A percentile compares a stretch with the other conserved stretches of the same genome.
phyloP scores from a whole-genome alignment of 805 yeast genomes.

The Cyberlindnera petersonii region DNA sequence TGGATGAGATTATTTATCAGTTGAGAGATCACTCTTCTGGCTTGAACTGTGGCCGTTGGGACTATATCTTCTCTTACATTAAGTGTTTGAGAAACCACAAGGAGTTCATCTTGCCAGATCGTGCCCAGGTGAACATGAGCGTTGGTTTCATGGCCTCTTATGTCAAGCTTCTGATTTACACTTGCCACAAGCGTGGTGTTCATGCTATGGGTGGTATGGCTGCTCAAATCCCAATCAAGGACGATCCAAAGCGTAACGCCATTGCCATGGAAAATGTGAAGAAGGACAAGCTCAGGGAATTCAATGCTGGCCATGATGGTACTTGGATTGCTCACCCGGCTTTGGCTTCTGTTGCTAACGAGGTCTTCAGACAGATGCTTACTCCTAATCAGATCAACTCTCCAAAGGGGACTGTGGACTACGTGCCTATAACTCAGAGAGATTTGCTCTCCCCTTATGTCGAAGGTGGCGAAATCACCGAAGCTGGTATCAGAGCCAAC shows the following conservation, averaged over 20 bases:
- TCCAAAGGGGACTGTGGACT: conserved; percentile 30
- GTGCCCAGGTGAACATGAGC: conserved; percentile 76
- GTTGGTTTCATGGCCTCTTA: conserved; percentile 80
- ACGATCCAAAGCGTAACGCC: conserved; percentile 58
- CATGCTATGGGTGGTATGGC: conserved; percentile 94
- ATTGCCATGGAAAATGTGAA: conserved; percentile 69
- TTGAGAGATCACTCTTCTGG: conserved; percentile 77
- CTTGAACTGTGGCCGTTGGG: conserved; percentile 89
- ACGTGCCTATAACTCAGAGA: conserved; percentile 35
- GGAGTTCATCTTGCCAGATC: conserved; percentile 66
- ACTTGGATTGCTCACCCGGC: conserved; percentile 92
- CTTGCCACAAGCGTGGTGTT: conserved; percentile 74
- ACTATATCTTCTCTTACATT: conserved; percentile 77
- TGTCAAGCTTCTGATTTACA: conserved; percentile 67
- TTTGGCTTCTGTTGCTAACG: conserved; percentile 66
- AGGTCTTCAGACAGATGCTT: conserved; percentile 73
- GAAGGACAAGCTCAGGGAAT: conserved; percentile 73
- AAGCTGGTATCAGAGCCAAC: conserved; percentile 65
- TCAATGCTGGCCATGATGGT: conserved; percentile 77
- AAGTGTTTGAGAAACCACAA: conserved; percentile 67
- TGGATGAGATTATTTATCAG: conserved; percentile 79
- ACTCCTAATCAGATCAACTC: conserved; percentile 70
- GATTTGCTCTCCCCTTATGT: conserved; percentile 49
- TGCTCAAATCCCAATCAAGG: conserved; percentile 79
- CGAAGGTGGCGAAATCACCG: conserved; percentile 59